phyloP scores from a whole-genome alignment of 2,329 filamentous ascomycete genomes.

The Aspergillus spinulosporus region DNA sequence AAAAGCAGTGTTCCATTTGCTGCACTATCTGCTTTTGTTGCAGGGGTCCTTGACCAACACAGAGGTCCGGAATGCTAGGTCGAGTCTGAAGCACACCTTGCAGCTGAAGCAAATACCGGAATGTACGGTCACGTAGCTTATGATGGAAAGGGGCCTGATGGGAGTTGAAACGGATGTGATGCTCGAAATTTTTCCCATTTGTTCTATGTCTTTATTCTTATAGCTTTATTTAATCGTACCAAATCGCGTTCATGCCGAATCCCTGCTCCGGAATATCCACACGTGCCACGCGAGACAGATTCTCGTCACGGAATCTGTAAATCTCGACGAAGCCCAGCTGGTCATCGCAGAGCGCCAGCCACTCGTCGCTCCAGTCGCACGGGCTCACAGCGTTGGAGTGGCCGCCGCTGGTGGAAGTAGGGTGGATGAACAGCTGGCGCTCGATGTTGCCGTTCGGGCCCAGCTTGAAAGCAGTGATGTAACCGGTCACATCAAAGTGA shows the following conservation, averaged over 20 bases:
- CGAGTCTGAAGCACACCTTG: background rate
- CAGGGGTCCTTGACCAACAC: background rate
- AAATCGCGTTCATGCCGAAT: slow-evolving; percentile 95
- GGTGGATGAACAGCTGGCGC: slow-evolving; percentile 75
- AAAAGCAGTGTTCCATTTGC: background rate
- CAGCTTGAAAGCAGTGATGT: slow-evolving; percentile 77
- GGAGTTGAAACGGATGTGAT: background rate
- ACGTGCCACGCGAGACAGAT: slow-evolving; percentile 72
- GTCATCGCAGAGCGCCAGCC: slow-evolving; percentile 86
- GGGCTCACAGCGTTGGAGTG: slow-evolving; percentile 87
- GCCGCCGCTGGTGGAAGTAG: slow-evolving; percentile 81
- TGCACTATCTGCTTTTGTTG: background rate
- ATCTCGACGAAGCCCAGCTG: slow-evolving; percentile 86
- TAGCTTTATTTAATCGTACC: slow-evolving; percentile 66
- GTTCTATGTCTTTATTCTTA: background rate
- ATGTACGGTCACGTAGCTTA: background rate
- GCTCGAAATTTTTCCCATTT: background rate
- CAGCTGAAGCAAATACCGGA: background rate
- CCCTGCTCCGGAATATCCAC: slow-evolving; percentile 80
- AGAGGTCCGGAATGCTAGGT: background rate
- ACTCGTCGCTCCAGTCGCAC: slow-evolving; percentile 82
- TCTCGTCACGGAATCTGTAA: slow-evolving; percentile 82
- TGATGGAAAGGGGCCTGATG: background rate
- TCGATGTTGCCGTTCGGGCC: slow-evolving; percentile 69
- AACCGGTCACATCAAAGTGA: slow-evolving; percentile 72